phyloP scores from a whole-genome alignment of 2,329 filamentous ascomycete species.

The Aspergillus phoenicis region DNA sequence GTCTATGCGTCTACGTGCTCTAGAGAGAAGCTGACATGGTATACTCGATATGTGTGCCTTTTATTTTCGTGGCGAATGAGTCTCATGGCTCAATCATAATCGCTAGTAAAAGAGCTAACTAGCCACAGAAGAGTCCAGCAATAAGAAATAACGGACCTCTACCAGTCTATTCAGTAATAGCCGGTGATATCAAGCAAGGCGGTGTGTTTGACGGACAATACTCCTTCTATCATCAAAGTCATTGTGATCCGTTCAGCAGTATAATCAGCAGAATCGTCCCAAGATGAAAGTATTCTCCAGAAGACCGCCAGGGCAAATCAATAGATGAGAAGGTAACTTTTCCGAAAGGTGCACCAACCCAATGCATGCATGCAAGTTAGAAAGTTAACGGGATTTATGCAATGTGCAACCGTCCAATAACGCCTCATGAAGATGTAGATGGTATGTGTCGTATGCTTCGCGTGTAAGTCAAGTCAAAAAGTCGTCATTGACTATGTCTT shows the following conservation, averaged over 20 bases:
- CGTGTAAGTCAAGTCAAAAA: constrained; percentile 5
- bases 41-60: neutral
- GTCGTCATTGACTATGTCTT: constrained; percentile 6
- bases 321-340: constrained; percentile 3
- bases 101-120: neutral
- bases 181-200: neutral
- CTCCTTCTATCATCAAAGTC: neutral
- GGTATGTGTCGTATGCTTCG: constrained; percentile 10
- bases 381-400: neutral
- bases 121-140: neutral
- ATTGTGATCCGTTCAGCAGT: neutral
- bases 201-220: neutral
- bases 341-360: neutral
- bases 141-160: neutral
- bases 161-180: neutral
- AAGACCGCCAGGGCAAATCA: neutral
- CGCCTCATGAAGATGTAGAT: constrained; percentile 16
- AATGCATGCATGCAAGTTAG: neutral
- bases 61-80: neutral
- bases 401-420: constrained; percentile 6
- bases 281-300: neutral
- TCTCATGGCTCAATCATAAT: neutral
- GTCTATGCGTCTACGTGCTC: no score
- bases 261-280: neutral
- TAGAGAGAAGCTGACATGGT: neutral